Evolutionary conservation across 805 yeast species (phyloP).

Genomic region (Starmerella apicola): DNA sequence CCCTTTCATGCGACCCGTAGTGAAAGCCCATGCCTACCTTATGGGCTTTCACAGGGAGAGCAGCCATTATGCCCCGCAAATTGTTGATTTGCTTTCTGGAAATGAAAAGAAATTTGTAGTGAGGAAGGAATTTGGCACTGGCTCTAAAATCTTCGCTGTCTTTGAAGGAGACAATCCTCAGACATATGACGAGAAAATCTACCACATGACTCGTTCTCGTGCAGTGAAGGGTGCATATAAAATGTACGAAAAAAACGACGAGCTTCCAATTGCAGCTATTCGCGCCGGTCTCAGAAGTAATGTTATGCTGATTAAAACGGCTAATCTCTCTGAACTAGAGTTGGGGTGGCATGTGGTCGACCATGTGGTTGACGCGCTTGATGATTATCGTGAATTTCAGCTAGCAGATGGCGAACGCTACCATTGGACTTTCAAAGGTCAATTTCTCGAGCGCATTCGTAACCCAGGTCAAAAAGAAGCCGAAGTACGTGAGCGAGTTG

Average conservation of each 20-base stretch:
- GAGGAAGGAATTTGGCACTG: slow-evolving; percentile 48
- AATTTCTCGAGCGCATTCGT: slow-evolving; percentile 43
- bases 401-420: slow-evolving; percentile 48
- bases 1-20: slow-evolving; percentile 50
- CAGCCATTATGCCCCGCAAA: slow-evolving; percentile 44
- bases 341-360: slow-evolving; percentile 53
- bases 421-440: slow-evolving; percentile 55
- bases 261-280: slow-evolving; percentile 45
- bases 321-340: slow-evolving; percentile 38
- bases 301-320: slow-evolving; percentile 41
- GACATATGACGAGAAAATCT: slow-evolving; percentile 31
- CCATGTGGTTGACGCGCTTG: slow-evolving; percentile 50
- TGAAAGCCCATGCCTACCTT: slow-evolving; percentile 40
- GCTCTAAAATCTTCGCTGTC: slow-evolving; percentile 46
- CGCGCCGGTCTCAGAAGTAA: slow-evolving; percentile 53
- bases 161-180: slow-evolving; percentile 30
- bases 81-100: slow-evolving; percentile 34
- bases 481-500: slow-evolving; percentile 54
- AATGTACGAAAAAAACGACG: slow-evolving; percentile 39
- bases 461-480: slow-evolving; percentile 53
- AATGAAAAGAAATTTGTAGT: slow-evolving; percentile 31
- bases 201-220: slow-evolving; percentile 48
- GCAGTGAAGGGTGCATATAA: slow-evolving; percentile 57
- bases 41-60: slow-evolving; percentile 46
- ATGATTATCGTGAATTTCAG: slow-evolving; percentile 47